Percentiles rank a stretch among this genome's conserved stretches.
phyloP scores from a whole-genome alignment of 2,329 filamentous ascomycete species.

The Hypoxylon sp. region DNA sequence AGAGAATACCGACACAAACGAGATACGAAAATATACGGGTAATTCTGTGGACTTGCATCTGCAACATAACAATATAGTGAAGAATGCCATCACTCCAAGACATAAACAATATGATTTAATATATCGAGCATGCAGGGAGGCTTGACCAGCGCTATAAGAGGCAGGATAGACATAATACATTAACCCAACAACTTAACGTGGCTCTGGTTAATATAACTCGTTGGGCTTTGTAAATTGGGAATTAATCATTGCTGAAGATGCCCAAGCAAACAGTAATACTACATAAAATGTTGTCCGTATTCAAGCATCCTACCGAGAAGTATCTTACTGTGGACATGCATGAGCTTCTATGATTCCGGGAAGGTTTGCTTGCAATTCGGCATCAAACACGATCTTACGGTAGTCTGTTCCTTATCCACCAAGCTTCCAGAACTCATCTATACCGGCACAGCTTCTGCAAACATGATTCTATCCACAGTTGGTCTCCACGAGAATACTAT shows the following conservation, averaged over 20 bases:
- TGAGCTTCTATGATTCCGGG: background rate
- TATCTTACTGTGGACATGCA: background rate
- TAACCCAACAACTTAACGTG: background rate
- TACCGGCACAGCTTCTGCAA: no score
- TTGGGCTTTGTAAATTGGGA: background rate
- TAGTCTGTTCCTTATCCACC: constrained; percentile 14
- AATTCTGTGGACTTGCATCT: no score
- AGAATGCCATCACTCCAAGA: no score
- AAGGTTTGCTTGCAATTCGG: constrained; percentile 23
- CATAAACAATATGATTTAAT: no score
- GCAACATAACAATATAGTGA: no score
- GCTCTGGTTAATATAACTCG: constrained; percentile 10
- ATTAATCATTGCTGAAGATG: constrained; percentile 1
- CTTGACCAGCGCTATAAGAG: no score
- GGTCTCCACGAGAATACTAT: background rate
- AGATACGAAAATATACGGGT: no score
- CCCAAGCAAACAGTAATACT: constrained; percentile 3
- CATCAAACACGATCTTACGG: constrained; percentile 12
- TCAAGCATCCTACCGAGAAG: background rate
- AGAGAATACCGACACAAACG: no score
- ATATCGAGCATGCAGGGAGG: no score
- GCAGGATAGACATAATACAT: no score
- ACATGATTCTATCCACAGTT: constrained; percentile 13
- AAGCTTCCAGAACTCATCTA: no score
- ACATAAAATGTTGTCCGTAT: background rate